A percentile compares a stretch with the other conserved stretches of the same genome.
These are phyloP conservation scores for Ambrosia hybrid DNA, from an alignment of 140 eudicot species.

Conservation along the genomic window DNA sequence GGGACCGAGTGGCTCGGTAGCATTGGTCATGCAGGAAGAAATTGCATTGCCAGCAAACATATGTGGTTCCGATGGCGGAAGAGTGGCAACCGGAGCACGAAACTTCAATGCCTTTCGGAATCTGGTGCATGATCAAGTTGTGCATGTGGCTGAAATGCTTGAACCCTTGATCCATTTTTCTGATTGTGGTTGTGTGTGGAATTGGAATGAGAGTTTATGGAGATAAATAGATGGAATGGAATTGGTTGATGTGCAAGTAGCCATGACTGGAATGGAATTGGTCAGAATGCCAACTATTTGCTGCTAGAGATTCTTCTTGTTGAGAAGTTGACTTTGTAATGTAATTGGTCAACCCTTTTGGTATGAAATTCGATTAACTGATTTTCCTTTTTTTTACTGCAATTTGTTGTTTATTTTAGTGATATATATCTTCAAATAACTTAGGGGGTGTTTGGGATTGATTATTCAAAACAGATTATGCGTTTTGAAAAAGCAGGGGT, in stretches of 20 bases:
- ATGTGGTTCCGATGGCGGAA: conserved; percentile 26
- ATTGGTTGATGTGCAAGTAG: conserved; percentile 17
- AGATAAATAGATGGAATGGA: conserved; percentile 8
- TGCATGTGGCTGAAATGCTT: conserved; percentile 53
- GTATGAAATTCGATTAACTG: background rate
- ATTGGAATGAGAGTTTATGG: conserved; percentile 5
- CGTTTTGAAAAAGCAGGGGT: too few relatives aligned
- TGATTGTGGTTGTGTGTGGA: conserved; percentile 16
- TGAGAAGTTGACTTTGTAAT: conserved; percentile 32
- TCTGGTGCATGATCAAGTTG: conserved; percentile 34
- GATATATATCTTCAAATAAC: too few relatives aligned
- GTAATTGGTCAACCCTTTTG: too few relatives aligned
- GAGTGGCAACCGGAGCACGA: conserved; percentile 48
- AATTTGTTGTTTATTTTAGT: too few relatives aligned
- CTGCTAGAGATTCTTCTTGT: conserved; percentile 21
- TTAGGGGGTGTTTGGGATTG: too few relatives aligned
- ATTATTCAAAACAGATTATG: too few relatives aligned
- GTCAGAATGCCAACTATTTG: conserved; percentile 33
- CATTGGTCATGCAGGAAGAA: conserved; percentile 48
- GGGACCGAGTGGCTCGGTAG: conserved; percentile 37
- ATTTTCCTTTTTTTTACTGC: too few relatives aligned
- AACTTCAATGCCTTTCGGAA: conserved; percentile 33
- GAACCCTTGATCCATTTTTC: conserved; percentile 40
- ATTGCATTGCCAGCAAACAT: conserved; percentile 45
- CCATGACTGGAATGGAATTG: background rate